Conservation (phyloP, 352 stramenopile genomes). For the Globisporangium middletonii region DNA sequence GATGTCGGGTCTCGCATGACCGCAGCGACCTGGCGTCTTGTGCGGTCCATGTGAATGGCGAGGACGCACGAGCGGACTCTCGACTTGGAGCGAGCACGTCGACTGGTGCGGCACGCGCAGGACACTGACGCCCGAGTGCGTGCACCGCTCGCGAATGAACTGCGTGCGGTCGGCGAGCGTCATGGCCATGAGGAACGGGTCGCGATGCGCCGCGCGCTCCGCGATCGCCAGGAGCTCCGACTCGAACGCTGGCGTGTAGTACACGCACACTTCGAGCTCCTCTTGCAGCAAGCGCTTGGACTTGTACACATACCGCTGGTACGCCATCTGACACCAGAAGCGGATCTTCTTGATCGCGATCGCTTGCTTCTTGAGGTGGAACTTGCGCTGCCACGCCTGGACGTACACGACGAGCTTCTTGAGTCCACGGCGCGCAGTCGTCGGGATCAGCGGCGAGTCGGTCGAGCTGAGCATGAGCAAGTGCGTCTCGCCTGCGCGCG, state of each 20-base stretch:
- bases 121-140: slow-evolving; percentile 49
- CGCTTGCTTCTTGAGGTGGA: slow-evolving; percentile 47
- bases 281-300: slow-evolving; percentile 43
- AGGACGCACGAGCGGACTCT: slow-evolving; percentile 16
- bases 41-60: slow-evolving; percentile 2
- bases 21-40: background rate
- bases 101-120: slow-evolving; percentile 33
- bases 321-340: slow-evolving; percentile 74
- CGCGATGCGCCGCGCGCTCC: slow-evolving; percentile 36
- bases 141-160: slow-evolving; percentile 43
- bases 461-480: slow-evolving; percentile 35
- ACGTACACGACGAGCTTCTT: slow-evolving; percentile 46
- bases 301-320: slow-evolving; percentile 51
- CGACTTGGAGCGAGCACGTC: slow-evolving; percentile 4
- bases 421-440: slow-evolving; percentile 33
- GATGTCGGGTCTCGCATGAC: background rate
- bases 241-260: slow-evolving; percentile 59
- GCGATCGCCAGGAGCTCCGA: slow-evolving; percentile 49
- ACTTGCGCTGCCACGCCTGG: slow-evolving; percentile 45
- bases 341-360: slow-evolving; percentile 73
- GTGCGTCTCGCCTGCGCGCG: slow-evolving; percentile 32
- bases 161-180: slow-evolving; percentile 29
- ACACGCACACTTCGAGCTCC: slow-evolving; percentile 68
- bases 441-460: slow-evolving; percentile 21
- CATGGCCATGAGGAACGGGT: slow-evolving; percentile 63